Percentiles rank a stretch among this genome's conserved stretches.
Evolutionary conservation across 371 early-diverging fungal genomes (phyloP).

Genomic region (Sanchytrium tribonematis): DNA sequence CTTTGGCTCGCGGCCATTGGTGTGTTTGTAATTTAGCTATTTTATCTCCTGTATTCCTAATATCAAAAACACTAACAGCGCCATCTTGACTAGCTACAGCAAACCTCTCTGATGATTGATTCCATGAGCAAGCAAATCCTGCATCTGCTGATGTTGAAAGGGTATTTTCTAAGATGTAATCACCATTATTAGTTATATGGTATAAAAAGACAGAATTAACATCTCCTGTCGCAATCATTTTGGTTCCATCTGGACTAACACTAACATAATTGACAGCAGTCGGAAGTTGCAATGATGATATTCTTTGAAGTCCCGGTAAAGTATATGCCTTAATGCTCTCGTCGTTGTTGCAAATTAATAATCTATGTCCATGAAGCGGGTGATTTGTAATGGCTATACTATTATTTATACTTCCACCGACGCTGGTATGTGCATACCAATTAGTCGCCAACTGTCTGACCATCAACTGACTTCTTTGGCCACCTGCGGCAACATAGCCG

Average conservation of each 20-base stretch:
- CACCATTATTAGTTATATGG: conserved; percentile 27
- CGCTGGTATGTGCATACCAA: conserved; percentile 37
- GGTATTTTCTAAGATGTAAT: conserved; percentile 31
- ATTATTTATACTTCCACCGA: conserved; percentile 69
- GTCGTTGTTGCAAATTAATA: conserved; percentile 76
- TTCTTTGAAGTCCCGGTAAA: conserved; percentile 32
- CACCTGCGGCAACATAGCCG: conserved; percentile 64
- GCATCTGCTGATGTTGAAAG: conserved; percentile 27
- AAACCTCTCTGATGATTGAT: conserved; percentile 32
- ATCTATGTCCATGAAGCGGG: conserved; percentile 11
- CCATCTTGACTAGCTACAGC: conserved; percentile 59
- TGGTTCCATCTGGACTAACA: conserved; percentile 50
- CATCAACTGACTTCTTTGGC: conserved; percentile 54
- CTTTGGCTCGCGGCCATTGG: conserved; percentile 34
- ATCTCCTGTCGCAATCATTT: conserved; percentile 61
- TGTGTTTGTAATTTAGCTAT: conserved; percentile 22
- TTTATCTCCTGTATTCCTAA: conserved; percentile 24
- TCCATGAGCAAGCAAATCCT: conserved; percentile 55
- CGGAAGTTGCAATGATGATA: conserved; percentile 38
- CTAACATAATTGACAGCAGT: conserved; percentile 57
- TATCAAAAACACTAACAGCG: conserved; percentile 42
- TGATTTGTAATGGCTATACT: conserved; percentile 44
- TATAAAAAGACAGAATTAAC: conserved; percentile 47
- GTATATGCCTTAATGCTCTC: conserved; percentile 59
- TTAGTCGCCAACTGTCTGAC: conserved; percentile 37